A percentile compares a stretch with the other conserved stretches of the same genome.
Evolutionary conservation across 2,329 filamentous ascomycete genomes (phyloP).

Genomic region (Talaromyces sp.): DNA sequence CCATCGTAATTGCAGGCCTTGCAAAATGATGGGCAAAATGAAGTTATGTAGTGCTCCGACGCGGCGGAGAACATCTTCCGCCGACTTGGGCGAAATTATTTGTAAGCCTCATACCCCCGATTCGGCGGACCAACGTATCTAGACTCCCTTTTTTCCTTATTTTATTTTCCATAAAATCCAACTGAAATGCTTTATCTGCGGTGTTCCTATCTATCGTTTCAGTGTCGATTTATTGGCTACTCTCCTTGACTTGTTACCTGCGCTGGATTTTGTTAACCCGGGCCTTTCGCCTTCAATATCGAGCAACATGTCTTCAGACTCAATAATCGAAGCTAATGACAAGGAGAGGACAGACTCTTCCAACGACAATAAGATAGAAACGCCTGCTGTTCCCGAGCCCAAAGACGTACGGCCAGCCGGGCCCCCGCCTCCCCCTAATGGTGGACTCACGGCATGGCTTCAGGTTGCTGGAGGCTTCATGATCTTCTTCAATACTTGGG

Average conservation of each 20-base stretch:
- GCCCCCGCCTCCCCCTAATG: constrained; percentile 21
- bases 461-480: constrained; percentile 25
- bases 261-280: background rate
- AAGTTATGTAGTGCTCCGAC: constrained; percentile 1
- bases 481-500: constrained; percentile 26
- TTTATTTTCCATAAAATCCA: background rate
- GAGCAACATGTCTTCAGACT: background rate
- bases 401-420: background rate
- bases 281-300: background rate
- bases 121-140: background rate
- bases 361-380: background rate
- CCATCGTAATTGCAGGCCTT: background rate
- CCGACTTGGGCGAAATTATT: constrained; percentile 1
- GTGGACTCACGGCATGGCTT: constrained; percentile 25
- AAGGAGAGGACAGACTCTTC: background rate
- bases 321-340: background rate
- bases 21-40: background rate
- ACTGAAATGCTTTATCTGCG: background rate
- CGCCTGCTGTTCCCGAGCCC: background rate
- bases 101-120: background rate
- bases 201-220: background rate
- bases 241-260: background rate
- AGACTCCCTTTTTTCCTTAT: background rate
- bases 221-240: background rate
- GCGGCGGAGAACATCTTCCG: constrained; percentile 3